Base-by-base conservation (phyloP, 768 basidiomycete genomes). In the Mycena floridula region DNA sequence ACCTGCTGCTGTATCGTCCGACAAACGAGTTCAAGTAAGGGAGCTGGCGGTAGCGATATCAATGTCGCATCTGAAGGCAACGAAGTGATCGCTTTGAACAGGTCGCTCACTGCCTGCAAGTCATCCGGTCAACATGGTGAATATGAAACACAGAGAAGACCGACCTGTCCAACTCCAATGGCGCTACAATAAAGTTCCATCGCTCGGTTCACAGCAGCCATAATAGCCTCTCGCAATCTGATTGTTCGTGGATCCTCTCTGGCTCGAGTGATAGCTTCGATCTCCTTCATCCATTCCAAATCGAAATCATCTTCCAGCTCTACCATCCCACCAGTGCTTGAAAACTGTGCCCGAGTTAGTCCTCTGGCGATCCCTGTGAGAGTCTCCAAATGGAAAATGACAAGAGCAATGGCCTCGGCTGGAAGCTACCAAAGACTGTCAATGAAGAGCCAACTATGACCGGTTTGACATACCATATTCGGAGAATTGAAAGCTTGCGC, bases 351-450 rank as follows among this genome's bases (percentile, higher is more conserved):
- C 12, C 85, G 77, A 0, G 94, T 90, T 5, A 97, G 72, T 4
- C 94, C 94, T 48, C 85, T 87, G 1, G 90, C 88, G 22, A 93
- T 79, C 8, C 91, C 94, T 0, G 89, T 77, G 12, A 97, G 68
- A 0, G 83, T 86, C 52, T 88, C 83, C 1, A 95, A 72, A 47
- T 92, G 83, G 12, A 82, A 72, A 18, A 89, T 77, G 2, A 79
- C 77, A 3, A 81, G 56, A 0, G 65, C 57, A 5, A 82, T 80
- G 1, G 89, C 80, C 48, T 89, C 86, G 25, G 88, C 85, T 0
- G 83, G 84, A 13, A 79, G 67, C 88, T 90, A 50, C 3, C 27
- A 24, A 30, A 20, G 16, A n/a, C n/a, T n/a, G n/a, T n/a, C n/a
- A n/a, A n/a, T n/a, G n/a, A n/a, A n/a, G n/a, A n/a, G n/a, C n/a